Base-by-base conservation (phyloP, 805 yeast genomes). In the Grigorovia transvaalensis region DNA sequence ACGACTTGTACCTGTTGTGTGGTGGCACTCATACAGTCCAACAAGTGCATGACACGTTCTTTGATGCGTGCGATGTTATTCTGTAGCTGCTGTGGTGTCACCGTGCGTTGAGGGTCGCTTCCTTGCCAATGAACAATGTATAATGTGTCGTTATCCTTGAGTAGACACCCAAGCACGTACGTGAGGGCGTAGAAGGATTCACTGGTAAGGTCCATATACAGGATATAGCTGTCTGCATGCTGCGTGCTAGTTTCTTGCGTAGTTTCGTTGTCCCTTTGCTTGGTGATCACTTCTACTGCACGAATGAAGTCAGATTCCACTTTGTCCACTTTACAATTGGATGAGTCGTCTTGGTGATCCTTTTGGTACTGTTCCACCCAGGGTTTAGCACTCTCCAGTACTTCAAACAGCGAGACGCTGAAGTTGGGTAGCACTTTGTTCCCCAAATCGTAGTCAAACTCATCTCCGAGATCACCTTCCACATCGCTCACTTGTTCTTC, bases 151-250 rank as follows among this genome's bases (percentile, higher is more conserved):
- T 93, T 93, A 61, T 87, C 89, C 20, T 82, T 84, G 47, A 89
- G 73, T 0, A 88, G 84, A 0, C 95, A 79, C 2, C 97, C 97
- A 58, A 90, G 74, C 45, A 89, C 79, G 85, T 96, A 89, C 60
- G 88, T 93, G 20, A 90, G 72, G 0, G 96, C 93, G 66, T 85
- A 85, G 42, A 76, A 74, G 1, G 95, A 83, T 63, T 88, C 96
- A 0, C 88, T 85, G 3, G 91, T 81, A 56, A 85, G 76, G 64
- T 90, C 96, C 71, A 85, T 78, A 61, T 93, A 88, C 19, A 88
- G 76, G 47, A 89, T 68, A 41, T 56, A 56, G 80, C 80, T n/a
- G 29, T 52, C 51, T 5, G 74, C 58, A 3, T 55, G 52, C 63
- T 53, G 50, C 30, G 30, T 23, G 35, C 9, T 9, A 3, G 30